Base-by-base conservation (phyloP, 495 filamentous ascomycete species). In the Talaromyces thailandensis region DNA sequence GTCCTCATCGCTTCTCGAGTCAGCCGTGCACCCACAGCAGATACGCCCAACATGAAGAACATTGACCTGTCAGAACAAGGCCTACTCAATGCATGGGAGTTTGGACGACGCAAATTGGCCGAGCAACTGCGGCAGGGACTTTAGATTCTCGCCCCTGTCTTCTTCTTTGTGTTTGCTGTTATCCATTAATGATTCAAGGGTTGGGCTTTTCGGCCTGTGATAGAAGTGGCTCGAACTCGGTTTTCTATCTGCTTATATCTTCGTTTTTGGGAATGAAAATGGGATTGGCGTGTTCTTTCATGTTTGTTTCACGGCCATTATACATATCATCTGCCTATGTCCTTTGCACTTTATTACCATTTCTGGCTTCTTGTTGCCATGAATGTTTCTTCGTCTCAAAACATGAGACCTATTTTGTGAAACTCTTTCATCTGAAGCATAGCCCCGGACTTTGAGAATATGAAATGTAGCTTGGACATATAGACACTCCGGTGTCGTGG, bases 11-110 rank as follows among this genome's bases (percentile, higher is more conserved):
- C 92, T 37, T 91, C 91, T 65, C 78, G 94, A 60, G 95, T 97
- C 67, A 95, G 89, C 80, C 85, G 87, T 68, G 90, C 95, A 21
- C 94, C 94, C n/a, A 84, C 86, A 61, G 89, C 96, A 65, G 94
- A 99, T 77, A 89, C 86, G 60, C 80, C 91, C 21, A 89, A 89
- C 65, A 84, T 98, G 70, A 89, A 93, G 79, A 89, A 86, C 65
- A 92, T 99, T 72, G 94, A 99, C 70, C 84, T 99, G 48, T 91
- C 90, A 52, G 94, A 99, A 75, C 93, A 98, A 74, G 95, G 95
- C 25, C 81, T 99, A 66, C 84, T 96, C 70, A 98, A 98, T 77
- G 82, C 92, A 57, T 95, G 93, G 82, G 89, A 96, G 74, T 90
- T 97, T 75, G 93, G 93, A 67, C 96, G 96, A 81, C 82, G 86